Evolutionary conservation across 169 alveolate genomes (phyloP), one percentile per base, ranked within the genome.

Genomic region (Babesia ovata): DNA sequence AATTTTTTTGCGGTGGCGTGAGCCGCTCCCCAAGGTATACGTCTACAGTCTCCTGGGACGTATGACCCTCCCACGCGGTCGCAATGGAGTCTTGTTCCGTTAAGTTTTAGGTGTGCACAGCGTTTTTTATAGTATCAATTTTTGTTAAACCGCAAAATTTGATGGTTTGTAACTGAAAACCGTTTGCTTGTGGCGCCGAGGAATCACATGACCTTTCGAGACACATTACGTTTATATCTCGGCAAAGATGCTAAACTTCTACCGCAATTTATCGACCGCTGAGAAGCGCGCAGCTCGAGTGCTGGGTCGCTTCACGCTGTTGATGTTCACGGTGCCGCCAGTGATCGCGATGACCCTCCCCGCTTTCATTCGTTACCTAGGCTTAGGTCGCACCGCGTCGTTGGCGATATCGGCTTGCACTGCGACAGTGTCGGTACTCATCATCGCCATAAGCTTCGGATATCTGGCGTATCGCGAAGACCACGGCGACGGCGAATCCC

Each of bases 241-340:
- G 28, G 3, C 50, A 24, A 63, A 44, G 73, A 67, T 67, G 76
- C n/a, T n/a, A 36, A 26, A 67, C 50, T 67, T 54, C 44, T 52
- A 56, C 66, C 49, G 71, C 28, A 59, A 59, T 39, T 22, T 81
- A 4, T 69, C 70, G 42, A 45, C 45, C 11, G 71, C 71, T n/a
- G 88, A 81, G 33, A 21, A 46, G 62, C 77, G 60, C 61, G 19
- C 54, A 42, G 84, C 58, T 9, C 39, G 72, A 48, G 22, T 69
- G 58, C 75, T 83, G 24, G 86, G 86, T 10, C 69, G 83, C 22
- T 83, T 66, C 63, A 48, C 86, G 12, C 54, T 54, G 36, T 29
- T 75, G 21, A 48, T 83, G 83, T 58, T 83, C 70, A 66, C 82
- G 36, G 75, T 83, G 11, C 90, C 90, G 2, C 63, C 76, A 0